Base-by-base conservation (phyloP, 352 stramenopile genomes). In the Globisporangium acanthophoron region DNA sequence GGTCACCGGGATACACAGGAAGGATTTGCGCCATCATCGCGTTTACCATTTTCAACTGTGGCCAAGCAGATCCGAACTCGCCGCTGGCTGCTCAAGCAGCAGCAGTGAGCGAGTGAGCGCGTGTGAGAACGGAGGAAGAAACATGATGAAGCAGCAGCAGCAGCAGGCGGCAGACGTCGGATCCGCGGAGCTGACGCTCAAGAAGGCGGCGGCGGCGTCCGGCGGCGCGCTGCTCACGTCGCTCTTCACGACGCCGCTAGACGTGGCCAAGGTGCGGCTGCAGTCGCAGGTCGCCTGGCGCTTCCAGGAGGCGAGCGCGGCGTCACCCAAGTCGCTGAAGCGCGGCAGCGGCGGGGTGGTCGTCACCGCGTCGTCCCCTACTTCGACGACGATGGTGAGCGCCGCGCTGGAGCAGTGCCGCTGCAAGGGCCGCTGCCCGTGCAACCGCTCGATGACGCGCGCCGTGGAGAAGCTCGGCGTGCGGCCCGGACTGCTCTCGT, bases 171-270 rank as follows among this genome's bases (percentile, higher is more conserved):
- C 76, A 5, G 37, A 43, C 37, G 37, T 5, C 37, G 37, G 12
- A 12, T 43, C 37, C 37, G 37, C 37, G 12, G 37, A 43, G 31
- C 67, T 74, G 59, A 76, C 76, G 46, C 35, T 85, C 29, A 89
- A 91, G 69, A 93, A 91, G 67, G 79, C 80, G 9, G 65, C 69
- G 21, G 83, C 83, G 27, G 83, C 83, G 18, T 91, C 83, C 21
- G 70, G 67, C 0, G 83, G 83, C 43, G 83, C 81, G 49, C 66
- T 91, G 39, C 58, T 91, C 37, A 90, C 83, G 62, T 93, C 83
- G 59, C 66, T 93, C n/a, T 91, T 93, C 58, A 79, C 90, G 37
- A 93, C 79, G 40, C 84, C 84, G n/a, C 54, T 93, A 44, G 84
- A 93, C 58, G 84, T 93, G 35, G 84, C 76, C 48, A 93, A 93